Evolutionary conservation across 148 eudicot genomes (phyloP), one percentile per base, ranked within the genome.

Genomic region (Bassia scoparia): DNA sequence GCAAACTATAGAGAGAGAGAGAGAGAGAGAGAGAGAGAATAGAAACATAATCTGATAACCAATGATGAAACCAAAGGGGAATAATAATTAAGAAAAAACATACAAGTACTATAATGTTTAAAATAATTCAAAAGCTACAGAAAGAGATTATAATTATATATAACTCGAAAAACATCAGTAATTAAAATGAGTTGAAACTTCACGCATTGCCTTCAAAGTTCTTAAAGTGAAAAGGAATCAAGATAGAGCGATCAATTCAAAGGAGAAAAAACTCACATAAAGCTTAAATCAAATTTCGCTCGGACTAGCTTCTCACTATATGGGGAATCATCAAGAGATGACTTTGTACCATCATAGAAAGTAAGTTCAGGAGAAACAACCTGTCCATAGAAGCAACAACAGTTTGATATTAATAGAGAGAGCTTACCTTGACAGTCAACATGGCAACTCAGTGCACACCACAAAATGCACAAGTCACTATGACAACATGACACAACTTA

Each of bases 241-340:
- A 7, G 21, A 61, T 16, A 54, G 24, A 5, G 27, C 66, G 56
- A 60, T 17, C 58, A 49, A 72, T 60, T 30, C 67, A 64, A 68
- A 64, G 24, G 11, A 63, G 3, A 61, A 26, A 56, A 4, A 61
- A 71, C 97, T 90, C 86, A 94, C 98, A 94, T 94, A 82, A 94
- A 94, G 82, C 95, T 91, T 50, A 94, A 79, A 79, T 94, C 98
- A 82, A 90, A 81, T 80, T 89, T 94, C 73, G 88, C 97, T 50
- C 98, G 97, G n/a, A 94, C 90, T 87, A 94, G 96, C 83, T 94
- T 91, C 83, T 94, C 98, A 41, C 90, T 88, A 76, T 83, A 83
- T 43, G 85, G 82, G 17, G 89, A 85, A 87, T 89, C 96, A 83
- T 86, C 90, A 50, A 86, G 81, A 69, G 85, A 89, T 73, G 98